Percentiles rank a stretch among this genome's conserved stretches.
Conservation (phyloP, 2,329 filamentous ascomycete species). For the Aspergillus melleus region DNA sequence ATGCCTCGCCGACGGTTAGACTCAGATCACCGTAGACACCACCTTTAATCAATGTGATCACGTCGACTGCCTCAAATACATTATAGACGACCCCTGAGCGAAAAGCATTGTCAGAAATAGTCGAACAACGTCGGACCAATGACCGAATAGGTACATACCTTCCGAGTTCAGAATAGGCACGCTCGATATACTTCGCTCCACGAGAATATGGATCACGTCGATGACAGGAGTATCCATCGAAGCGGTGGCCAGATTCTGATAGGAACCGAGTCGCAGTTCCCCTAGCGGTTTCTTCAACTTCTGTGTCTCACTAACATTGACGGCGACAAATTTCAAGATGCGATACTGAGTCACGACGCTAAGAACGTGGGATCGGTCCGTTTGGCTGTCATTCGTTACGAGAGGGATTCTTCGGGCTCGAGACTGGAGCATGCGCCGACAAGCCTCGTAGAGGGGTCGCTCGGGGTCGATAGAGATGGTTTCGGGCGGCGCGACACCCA, state of each 20-base stretch:
- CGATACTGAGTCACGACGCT: conserved; percentile 98
- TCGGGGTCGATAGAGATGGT: conserved; percentile 95
- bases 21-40: conserved; percentile 89
- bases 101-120: not conserved
- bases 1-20: conserved; percentile 81
- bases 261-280: conserved; percentile 83
- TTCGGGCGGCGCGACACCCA: conserved; percentile 86
- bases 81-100: conserved; percentile 71
- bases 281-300: conserved; percentile 82
- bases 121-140: not conserved
- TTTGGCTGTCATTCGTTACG: conserved; percentile 92
- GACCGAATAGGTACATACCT: conserved; percentile 39
- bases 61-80: conserved; percentile 96
- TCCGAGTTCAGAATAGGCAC: conserved; percentile 87
- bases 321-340: conserved; percentile 97
- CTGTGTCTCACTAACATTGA: conserved; percentile 88
- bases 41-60: conserved; percentile 92
- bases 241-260: conserved; percentile 75
- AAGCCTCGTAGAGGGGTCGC: conserved; percentile 89
- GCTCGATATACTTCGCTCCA: conserved; percentile 89
- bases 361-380: conserved; percentile 85
- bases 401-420: conserved; percentile 90
- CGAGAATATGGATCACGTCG: conserved; percentile 90
- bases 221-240: conserved; percentile 89
- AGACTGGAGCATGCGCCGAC: conserved; percentile 89